Evolutionary conservation across 495 filamentous ascomycete species (phyloP).

Genomic region (Zalerion maritima): DNA sequence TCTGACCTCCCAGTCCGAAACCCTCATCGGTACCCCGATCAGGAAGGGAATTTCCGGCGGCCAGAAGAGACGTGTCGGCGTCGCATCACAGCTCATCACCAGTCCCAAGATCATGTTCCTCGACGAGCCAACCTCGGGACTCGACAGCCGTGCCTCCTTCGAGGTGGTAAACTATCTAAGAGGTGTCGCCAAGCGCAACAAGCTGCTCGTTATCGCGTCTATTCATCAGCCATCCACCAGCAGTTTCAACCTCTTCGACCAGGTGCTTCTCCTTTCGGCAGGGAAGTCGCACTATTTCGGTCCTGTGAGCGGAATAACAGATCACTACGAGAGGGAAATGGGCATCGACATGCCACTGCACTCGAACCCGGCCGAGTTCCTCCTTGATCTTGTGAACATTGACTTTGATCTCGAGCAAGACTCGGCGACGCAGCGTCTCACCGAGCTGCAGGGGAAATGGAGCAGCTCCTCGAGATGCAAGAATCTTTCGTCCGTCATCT

Average conservation of each 20-base stretch:
- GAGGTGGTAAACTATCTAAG: conserved; percentile 54
- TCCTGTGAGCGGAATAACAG: conserved; percentile 29
- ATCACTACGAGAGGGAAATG: conserved; percentile 44
- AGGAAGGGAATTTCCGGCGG: conserved; percentile 67
- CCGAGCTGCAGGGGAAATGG: conserved; percentile 32
- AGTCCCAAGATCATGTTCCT: conserved; percentile 64
- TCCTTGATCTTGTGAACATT: conserved; percentile 60
- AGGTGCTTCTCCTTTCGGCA: conserved; percentile 53
- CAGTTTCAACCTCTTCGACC: conserved; percentile 67
- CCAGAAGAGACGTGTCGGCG: conserved; percentile 63
- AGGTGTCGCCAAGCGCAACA: conserved; percentile 48
- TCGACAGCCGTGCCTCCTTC: conserved; percentile 55
- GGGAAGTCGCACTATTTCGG: conserved; percentile 61
- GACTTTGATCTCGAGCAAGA: conserved; percentile 46
- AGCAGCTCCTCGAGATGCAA: conserved; percentile 7
- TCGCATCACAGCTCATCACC: conserved; percentile 67
- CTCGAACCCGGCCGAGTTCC: conserved; percentile 64
- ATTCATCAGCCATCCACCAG: conserved; percentile 73
- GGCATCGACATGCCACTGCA: conserved; percentile 46
- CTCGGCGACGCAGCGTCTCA: conserved; percentile 21
- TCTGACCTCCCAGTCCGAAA: conserved; percentile 46
- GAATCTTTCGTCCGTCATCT: conserved; percentile 8
- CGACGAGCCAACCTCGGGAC: conserved; percentile 68
- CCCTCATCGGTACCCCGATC: conserved; percentile 63
- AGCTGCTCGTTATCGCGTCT: conserved; percentile 57